These are phyloP conservation scores for Halophytophthora polymorphica DNA, from an alignment of 352 stramenopile genomes.

Conservation along the genomic window DNA sequence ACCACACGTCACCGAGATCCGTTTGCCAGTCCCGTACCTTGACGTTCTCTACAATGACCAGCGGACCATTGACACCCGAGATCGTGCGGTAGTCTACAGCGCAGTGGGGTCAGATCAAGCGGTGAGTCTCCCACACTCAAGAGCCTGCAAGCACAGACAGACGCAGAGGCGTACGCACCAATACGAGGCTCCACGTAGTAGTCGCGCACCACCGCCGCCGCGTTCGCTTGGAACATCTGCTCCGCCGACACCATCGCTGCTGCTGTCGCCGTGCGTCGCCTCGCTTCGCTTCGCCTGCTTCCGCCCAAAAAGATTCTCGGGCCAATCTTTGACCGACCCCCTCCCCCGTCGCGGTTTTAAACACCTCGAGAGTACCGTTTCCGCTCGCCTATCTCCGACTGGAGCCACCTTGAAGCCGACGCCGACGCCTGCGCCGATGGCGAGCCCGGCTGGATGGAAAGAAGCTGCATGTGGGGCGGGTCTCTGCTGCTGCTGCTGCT, in stretches of 20 bases:
- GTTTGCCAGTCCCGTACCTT: conserved; percentile 74
- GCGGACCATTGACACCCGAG: conserved; percentile 96
- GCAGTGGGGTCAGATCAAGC: not conserved
- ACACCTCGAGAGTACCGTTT: not conserved
- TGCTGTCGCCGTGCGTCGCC: not conserved
- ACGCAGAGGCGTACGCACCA: conserved; percentile 33
- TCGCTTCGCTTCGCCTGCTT: conserved; percentile 16
- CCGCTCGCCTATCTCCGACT: not conserved
- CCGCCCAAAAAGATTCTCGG: conserved; percentile 17
- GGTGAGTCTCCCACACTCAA: not conserved
- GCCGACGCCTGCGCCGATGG: no score
- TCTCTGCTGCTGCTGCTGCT: no score
- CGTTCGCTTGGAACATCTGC: conserved; percentile 71
- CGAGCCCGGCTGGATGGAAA: not conserved
- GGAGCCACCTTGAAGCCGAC: not conserved
- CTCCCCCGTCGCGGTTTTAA: no score
- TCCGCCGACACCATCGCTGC: conserved; percentile 57
- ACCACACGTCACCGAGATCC: not conserved
- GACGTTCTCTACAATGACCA: conserved; percentile 99
- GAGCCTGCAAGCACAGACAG: not conserved
- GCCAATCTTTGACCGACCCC: conserved; percentile 5
- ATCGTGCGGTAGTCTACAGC: conserved; percentile 96
- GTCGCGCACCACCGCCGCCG: conserved; percentile 78
- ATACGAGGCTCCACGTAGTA: conserved; percentile 86
- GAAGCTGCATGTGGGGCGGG: no score